Evolutionary conservation across 192 early-diverging fungal species (phyloP), one percentile per base, ranked within the genome.

Genomic region (Coemansia sp.): DNA sequence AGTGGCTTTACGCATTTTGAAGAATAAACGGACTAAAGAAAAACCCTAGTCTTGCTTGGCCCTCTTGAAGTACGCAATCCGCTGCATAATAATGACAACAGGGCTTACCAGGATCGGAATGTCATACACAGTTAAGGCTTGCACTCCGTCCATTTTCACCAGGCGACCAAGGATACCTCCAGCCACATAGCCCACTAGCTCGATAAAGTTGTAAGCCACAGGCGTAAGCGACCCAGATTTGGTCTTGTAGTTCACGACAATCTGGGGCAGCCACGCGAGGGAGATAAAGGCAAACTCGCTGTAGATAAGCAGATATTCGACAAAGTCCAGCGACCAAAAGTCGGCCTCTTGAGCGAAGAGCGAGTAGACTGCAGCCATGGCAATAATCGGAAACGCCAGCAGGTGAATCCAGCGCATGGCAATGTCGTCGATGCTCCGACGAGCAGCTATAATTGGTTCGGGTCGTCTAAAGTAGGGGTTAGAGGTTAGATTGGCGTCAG

Each of bases 351-450:
- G 24, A 25, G 25, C 36, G n/a, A 65, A 25, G 19, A 56, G 37
- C 25, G 35, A 19, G 31, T 41, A 29, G 6, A 65, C 20, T 17
- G 51, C 39, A 6, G 35, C 40, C 37, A 42, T 1, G 3, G 40
- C 51, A 17, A 65, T 49, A 10, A 24, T 27, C 2, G 63, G 63
- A 25, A 39, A 24, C 12, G 46, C 51, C 20, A 53, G 31, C 9
- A 65, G 51, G 49, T 40, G 37, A 1, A 65, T 14, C 49, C 47
- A 53, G 22, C 51, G 63, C 36, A 56, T 53, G 35, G 63, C 63
- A 15, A 42, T 25, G 8, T 31, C 37, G 24, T 65, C 63, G 51
- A 65, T 22, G 20, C 38, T 40, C 24, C 35, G 35, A 17, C 64
- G 64, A 40, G 40, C 29, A n/a, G 51, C 41, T 10, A 38, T 41